Evolutionary conservation across 2,329 filamentous ascomycete species (phyloP), one percentile per base, ranked within the genome.

Genomic region (Orbilia brochopaga): DNA sequence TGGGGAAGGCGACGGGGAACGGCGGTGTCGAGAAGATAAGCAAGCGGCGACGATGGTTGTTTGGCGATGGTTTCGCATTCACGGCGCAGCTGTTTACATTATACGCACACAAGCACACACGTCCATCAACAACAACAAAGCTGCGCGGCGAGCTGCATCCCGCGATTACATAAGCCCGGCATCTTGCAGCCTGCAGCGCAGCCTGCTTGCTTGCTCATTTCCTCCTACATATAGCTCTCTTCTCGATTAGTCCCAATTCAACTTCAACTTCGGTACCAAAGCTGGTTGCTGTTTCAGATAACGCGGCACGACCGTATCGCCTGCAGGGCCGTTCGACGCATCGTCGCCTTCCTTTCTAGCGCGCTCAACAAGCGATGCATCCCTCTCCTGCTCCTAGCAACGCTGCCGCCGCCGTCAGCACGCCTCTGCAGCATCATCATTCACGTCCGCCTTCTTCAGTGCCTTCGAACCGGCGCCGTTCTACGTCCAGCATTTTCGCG

Each of bases 401-500:
- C 37, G 37, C 37, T 17, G 37, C 37, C 37, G 37, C 37, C 37
- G 37, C 13, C 37, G 11, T 42, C 37, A 42, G 37, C 37, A 13
- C 37, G 2, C 37, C 37, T 42, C 37, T 17, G 24, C 19, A 32
- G 13, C 17, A 32, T 37, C 46, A 51, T 21, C 19, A 30, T 52
- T 11, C 4, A n/a, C 30, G 23, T 37, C 48, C 32, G 24, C 40
- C 21, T 17, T 35, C 48, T 35, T 46, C 24, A 30, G 59, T 30
- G 13, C 44, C 1, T 24, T 60, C 46, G 8, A 62, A 48, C 24
- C 57, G 66, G 27, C 66, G 66, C 19, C 66, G 66, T 35, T 70
- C 66, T n/a, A 70, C 66, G n/a, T 59, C 59, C 1, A 56, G 37
- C 30, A 54, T 70, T 19, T 70, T 70, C 54, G 21, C 58, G 32